phyloP scores from a whole-genome alignment of 2,329 filamentous ascomycete species.

The Aureobasidium musti region DNA sequence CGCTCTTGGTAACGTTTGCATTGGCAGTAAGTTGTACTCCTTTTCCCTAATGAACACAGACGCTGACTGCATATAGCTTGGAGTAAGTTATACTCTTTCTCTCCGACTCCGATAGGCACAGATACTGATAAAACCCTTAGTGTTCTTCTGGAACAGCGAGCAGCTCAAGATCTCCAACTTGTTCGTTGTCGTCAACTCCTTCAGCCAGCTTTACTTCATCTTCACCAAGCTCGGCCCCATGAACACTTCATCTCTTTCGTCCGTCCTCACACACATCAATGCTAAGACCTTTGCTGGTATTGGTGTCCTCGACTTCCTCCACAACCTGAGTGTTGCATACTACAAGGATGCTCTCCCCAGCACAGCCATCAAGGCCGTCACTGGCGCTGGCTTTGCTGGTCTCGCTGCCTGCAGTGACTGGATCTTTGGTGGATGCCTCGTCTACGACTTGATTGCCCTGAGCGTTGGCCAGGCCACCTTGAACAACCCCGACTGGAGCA shows the following conservation, averaged over 20 bases:
- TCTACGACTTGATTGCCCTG: slow-evolving; percentile 60
- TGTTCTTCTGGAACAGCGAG: slow-evolving; percentile 63
- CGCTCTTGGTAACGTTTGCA: slow-evolving; percentile 59
- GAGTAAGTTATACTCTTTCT: no score
- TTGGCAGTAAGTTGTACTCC: slow-evolving; percentile 47
- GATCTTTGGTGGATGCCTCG: slow-evolving; percentile 62
- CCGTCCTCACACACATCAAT: slow-evolving; percentile 60
- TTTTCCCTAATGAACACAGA: not conserved
- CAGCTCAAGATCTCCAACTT: slow-evolving; percentile 55
- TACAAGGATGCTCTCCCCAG: slow-evolving; percentile 53
- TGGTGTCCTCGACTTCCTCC: slow-evolving; percentile 60
- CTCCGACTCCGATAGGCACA: no score
- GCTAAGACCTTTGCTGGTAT: slow-evolving; percentile 63
- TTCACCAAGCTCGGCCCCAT: slow-evolving; percentile 52
- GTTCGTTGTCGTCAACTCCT: slow-evolving; percentile 59
- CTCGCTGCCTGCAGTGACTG: slow-evolving; percentile 57
- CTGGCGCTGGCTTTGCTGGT: slow-evolving; percentile 57
- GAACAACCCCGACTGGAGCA: slow-evolving; percentile 52
- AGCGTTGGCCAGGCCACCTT: slow-evolving; percentile 57
- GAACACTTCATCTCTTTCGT: slow-evolving; percentile 52
- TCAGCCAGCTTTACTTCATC: slow-evolving; percentile 58
- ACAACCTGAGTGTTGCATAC: slow-evolving; percentile 61
- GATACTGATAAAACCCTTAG: no score
- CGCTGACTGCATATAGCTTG: slow-evolving; percentile 43
- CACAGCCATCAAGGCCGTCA: slow-evolving; percentile 53